phyloP scores from a whole-genome alignment of 1,284 basidiomycete genomes.

The Limonomyces culmigenus region DNA sequence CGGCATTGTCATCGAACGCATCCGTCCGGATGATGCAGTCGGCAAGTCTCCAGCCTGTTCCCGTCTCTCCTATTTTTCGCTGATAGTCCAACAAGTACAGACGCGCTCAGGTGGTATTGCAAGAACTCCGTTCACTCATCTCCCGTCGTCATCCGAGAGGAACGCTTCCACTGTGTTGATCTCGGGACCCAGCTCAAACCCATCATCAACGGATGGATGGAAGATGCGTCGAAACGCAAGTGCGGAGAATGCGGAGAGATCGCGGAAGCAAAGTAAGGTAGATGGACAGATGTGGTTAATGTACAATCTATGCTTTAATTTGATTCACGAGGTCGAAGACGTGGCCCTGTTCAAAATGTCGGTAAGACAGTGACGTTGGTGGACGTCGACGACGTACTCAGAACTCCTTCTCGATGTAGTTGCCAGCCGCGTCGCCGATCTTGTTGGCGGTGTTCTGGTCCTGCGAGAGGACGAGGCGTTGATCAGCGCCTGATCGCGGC shows the following conservation, averaged over 20 bases:
- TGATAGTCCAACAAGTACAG: slow-evolving; percentile 21
- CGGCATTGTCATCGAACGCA: slow-evolving; percentile 89
- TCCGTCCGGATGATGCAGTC: slow-evolving; percentile 47
- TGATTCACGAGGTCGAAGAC: too few relatives aligned
- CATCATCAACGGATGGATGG: slow-evolving; percentile 67
- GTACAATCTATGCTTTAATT: too few relatives aligned
- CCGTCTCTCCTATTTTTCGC: background rate
- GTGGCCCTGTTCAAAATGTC: too few relatives aligned
- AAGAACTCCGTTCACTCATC: slow-evolving; percentile 43
- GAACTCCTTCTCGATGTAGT: too few relatives aligned
- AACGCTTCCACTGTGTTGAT: slow-evolving; percentile 79
- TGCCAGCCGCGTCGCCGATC: too few relatives aligned
- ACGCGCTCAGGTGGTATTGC: slow-evolving; percentile 93
- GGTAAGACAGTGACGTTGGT: too few relatives aligned
- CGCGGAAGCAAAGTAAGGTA: slow-evolving; percentile 18
- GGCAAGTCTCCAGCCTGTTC: slow-evolving; percentile 20
- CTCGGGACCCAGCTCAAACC: slow-evolving; percentile 91
- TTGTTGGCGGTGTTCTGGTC: too few relatives aligned
- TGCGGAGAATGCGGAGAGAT: slow-evolving; percentile 26
- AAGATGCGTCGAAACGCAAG: slow-evolving; percentile 19
- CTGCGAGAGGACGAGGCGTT: too few relatives aligned
- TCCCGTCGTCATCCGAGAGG: slow-evolving; percentile 78
- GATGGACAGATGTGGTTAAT: too few relatives aligned
- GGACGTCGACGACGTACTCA: too few relatives aligned
- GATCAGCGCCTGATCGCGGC: too few relatives aligned